Evolutionary conservation across 2,329 filamentous ascomycete genomes (phyloP), one percentile per base, ranked within the genome.

Genomic region (Didymella glomerata): DNA sequence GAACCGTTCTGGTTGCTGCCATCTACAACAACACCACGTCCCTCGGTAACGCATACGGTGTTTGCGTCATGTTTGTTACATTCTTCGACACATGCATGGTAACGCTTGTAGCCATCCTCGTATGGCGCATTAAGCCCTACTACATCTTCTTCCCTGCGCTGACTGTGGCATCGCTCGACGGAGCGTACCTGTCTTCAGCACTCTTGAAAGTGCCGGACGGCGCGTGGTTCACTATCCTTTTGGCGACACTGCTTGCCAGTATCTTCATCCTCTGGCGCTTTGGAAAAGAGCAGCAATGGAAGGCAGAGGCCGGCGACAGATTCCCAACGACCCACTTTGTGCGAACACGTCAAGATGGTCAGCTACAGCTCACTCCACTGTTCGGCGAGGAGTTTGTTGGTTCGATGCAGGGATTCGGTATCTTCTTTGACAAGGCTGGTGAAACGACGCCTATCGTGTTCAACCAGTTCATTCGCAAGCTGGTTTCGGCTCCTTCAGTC

Each of bases 361-460:
- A 65, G 9, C 58, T 80, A 11, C 68, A 74, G 13, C 74, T 82
- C 14, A 75, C 78, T 0, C 62, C 74, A 4, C 60, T 66, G 6
- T 83, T 79, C 49, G 79, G 79, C 69, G 22, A 60, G 53, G 16
- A 70, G 25, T 54, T 45, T 11, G 47, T 73, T 1, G 68, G 65
- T 22, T 59, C 56, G 0, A 84, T 85, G 49, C 66, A 81, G 81
- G 54, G 90, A 83, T 27, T 82, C 86, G 90, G 88, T 1, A 87
- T 93, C 52, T 93, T 91, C 79, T 92, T 93, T 72, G 90, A 93
- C 77, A 93, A 93, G 76, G 83, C 85, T 0, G 90, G 90, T 44
- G 83, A 85, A 40, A 83, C 84, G 8, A 85, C 85, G 0, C 89
- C 88, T 2, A 84, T 83, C 8, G 87, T 89, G 8, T 92, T 91